Base-by-base conservation (phyloP, 768 basidiomycete genomes). In the Dacryopinax primogenitus region DNA sequence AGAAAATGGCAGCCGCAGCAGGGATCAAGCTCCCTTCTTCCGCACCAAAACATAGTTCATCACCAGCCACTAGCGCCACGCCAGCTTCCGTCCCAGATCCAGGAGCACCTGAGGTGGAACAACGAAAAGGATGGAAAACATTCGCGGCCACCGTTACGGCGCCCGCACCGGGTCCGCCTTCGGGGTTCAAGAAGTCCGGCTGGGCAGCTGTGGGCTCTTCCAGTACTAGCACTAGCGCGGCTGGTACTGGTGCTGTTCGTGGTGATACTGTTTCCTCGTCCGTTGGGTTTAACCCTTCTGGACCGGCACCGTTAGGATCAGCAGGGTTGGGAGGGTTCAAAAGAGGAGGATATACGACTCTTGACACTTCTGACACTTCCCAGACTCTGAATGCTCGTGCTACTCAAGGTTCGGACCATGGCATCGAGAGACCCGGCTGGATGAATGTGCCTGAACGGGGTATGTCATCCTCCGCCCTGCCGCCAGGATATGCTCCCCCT, bases 1-100 rank as follows among this genome's bases (percentile, higher is more conserved):
- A 88, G 65, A 90, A 90, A 74, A 83, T 91, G 33, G 90, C 90
- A 6, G 86, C 84, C 62, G 90, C 90, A 0, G 84, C 82, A 37
- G 90, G 90, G 2, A 83, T 92, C 72, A 88, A 81, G 74, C 83
- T 91, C 68, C 68, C 74, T 18, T 44, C 41, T 23, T 44, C 41
- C 3, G 41, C 18, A 23, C 9, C 77, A 74, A 65, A 77, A 76
- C 18, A 64, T 44, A 26, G 16, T n/a, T 21, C 34, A 28, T 34
- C 62, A 13, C 47, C 65, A 15, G 33, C 72, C 0, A 62, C 69
- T 15, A 3, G 62, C 28, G 7, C 36, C 9, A 21, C 39, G 28
- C 51, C 65, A 33, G 63, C 68, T 1, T 61, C 69, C 21, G 44
- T 62, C 34, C 61, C 67, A 4, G 61, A 65, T 45, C 65, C 74